Evolutionary conservation across 257 asterid species (phyloP), one percentile per base, ranked within the genome.

Genomic region (Nicotiana tabacum): DNA sequence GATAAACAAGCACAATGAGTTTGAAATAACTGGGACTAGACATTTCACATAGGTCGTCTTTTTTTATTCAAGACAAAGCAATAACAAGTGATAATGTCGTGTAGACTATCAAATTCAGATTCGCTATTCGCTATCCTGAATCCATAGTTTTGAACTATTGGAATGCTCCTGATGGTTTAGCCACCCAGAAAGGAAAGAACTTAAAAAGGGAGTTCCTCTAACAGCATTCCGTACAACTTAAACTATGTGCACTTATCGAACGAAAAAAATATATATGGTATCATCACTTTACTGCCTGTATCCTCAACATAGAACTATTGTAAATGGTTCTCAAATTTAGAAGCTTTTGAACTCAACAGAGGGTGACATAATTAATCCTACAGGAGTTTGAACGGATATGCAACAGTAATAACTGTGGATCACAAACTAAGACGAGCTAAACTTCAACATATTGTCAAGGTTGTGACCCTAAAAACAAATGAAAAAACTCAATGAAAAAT

Each of bases 371-470:
- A 69, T 69, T 37, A 70, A 46, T 72, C 78, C 60, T 72, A 72
- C 60, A 67, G 37, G 61, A 12, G 39, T 72, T 72, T 72, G 39
- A 72, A 72, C 27, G 13, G 78, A 72, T 58, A 72, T 10, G 37
- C 61, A 72, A 55, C n/a, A 78, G 82, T 39, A 60, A 60, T 12
- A 43, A 72, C 24, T 3, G 0, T 72, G 61, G 15, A 72, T 60
- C 82, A 78, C n/a, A 66, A 32, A 66, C 72, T 43, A 18, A 72
- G 30, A 72, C 27, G 18, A 21, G 39, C 24, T 76, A 30, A 39
- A 58, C 84, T 32, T 62, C 76, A 70, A 35, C 37, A 81, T 84
- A 61, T 48, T 6, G 18, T 53, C 53, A 72, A 43, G 58, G 58
- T 43, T 70, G 1, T 70, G 78, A 43, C 79, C 39, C 21, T n/a